Evolutionary conservation across 805 yeast species (phyloP).

Genomic region (Pichia californica): DNA sequence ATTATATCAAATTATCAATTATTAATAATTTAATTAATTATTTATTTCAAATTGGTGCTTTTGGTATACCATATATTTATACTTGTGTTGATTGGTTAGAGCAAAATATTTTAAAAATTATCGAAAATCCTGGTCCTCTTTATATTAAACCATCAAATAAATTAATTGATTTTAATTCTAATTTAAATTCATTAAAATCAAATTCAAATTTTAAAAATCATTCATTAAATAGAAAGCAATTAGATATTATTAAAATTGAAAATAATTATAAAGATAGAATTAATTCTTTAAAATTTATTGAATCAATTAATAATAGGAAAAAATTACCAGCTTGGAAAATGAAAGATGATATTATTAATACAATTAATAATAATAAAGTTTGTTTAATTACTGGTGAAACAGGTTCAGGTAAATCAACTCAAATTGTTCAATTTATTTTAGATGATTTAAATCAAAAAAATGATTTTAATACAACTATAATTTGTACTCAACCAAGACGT

Average conservation of each 20-base stretch:
- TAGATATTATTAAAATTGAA: conserved; percentile 30
- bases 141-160: conserved; percentile 23
- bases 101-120: conserved; percentile 48
- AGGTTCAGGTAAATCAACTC: conserved; percentile 96
- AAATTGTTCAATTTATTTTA: conserved; percentile 80
- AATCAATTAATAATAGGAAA: conserved; percentile 38
- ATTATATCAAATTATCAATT: conserved; percentile 59
- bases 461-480: conserved; percentile 50
- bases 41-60: conserved; percentile 34
- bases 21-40: conserved; percentile 40
- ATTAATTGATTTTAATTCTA: not conserved
- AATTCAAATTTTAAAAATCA: not conserved
- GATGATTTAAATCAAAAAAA: conserved; percentile 52
- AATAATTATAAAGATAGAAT: conserved; percentile 27
- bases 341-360: conserved; percentile 44
- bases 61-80: conserved; percentile 69
- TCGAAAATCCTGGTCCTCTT: conserved; percentile 73
- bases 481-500: conserved; percentile 95
- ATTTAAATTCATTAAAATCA: not conserved
- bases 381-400: conserved; percentile 92
- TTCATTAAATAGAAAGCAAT: conserved; percentile 15
- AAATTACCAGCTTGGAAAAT: conserved; percentile 82
- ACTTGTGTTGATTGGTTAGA: conserved; percentile 75
- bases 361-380: conserved; percentile 54
- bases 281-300: conserved; percentile 19